Evolutionary conservation across 148 eudicot genomes (phyloP).

Genomic region (Spergularia bocconei): DNA sequence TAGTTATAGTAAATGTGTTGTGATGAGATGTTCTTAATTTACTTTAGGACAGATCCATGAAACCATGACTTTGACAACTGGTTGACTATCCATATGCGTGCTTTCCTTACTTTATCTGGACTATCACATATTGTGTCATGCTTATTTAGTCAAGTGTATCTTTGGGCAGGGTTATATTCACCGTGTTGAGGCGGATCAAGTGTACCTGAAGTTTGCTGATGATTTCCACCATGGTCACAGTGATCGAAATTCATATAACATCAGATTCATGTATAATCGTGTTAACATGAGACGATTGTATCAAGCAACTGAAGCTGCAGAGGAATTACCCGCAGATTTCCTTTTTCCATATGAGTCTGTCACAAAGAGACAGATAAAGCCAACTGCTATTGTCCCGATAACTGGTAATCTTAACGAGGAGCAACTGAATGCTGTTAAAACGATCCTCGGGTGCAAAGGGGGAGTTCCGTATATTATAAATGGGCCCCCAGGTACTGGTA

Average conservation of each 20-base stretch:
- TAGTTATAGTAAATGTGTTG: neutral
- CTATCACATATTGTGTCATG: slow-evolving; percentile 5
- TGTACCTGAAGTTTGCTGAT: slow-evolving; percentile 51
- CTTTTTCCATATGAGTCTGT: slow-evolving; percentile 52
- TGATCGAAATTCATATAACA: slow-evolving; percentile 46
- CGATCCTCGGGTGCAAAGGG: slow-evolving; percentile 69
- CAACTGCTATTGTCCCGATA: slow-evolving; percentile 38
- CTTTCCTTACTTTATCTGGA: neutral
- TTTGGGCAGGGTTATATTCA: slow-evolving; percentile 68
- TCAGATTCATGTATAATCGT: slow-evolving; percentile 69
- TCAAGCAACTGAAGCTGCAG: slow-evolving; percentile 70
- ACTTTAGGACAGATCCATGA: neutral
- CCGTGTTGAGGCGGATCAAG: slow-evolving; percentile 94
- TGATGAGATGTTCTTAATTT: neutral
- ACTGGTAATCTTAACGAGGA: slow-evolving; percentile 65
- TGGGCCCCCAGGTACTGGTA: slow-evolving; percentile 98
- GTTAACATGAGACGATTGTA: slow-evolving; percentile 63
- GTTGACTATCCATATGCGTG: neutral
- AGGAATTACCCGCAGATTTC: slow-evolving; percentile 39
- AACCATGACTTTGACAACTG: neutral
- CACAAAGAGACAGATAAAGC: slow-evolving; percentile 37
- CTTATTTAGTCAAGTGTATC: slow-evolving; percentile 9
- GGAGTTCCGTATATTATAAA: slow-evolving; percentile 79
- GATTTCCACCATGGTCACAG: slow-evolving; percentile 48
- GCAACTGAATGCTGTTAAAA: slow-evolving; percentile 56